A percentile compares a stretch with the other conserved stretches of the same genome.
These are phyloP conservation scores for Vicia faba DNA, from an alignment of 306 rosid species.

Conservation along the genomic window DNA sequence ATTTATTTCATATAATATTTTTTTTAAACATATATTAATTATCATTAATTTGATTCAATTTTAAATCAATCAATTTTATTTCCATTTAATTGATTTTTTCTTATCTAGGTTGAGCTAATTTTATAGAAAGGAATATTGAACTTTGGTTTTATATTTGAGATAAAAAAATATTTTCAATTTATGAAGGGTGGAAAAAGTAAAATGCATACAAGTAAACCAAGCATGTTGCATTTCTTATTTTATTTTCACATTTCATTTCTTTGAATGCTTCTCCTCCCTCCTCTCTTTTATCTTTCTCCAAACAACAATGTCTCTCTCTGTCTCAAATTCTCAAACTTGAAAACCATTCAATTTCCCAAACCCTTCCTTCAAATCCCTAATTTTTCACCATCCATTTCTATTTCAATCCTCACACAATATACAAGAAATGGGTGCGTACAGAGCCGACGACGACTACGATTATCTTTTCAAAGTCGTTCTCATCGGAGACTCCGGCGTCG, in stretches of 20 bases:
- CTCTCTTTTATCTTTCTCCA: slow-evolving; percentile 40
- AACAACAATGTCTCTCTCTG: slow-evolving; percentile 11
- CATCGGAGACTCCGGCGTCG: slow-evolving; percentile 90
- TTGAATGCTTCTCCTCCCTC: slow-evolving; percentile 57
- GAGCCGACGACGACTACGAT: slow-evolving; percentile 81
- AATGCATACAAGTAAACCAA: not conserved
- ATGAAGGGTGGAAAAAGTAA: slow-evolving; percentile 27
- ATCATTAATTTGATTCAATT: too few relatives aligned
- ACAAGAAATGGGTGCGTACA: slow-evolving; percentile 62
- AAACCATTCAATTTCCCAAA: slow-evolving; percentile 27
- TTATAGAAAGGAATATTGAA: too few relatives aligned
- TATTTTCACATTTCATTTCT: slow-evolving; percentile 22
- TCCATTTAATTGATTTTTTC: too few relatives aligned
- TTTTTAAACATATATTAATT: too few relatives aligned
- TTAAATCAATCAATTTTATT: too few relatives aligned
- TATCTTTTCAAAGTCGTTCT: slow-evolving; percentile 80
- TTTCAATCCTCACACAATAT: too few relatives aligned
- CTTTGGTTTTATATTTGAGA: too few relatives aligned
- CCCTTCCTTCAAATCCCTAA: slow-evolving; percentile 6
- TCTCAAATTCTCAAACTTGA: slow-evolving; percentile 41
- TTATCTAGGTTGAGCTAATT: too few relatives aligned
- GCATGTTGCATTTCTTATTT: not conserved
- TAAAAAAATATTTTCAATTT: too few relatives aligned
- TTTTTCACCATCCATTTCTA: not conserved
- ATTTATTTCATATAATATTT: too few relatives aligned